A percentile compares a stretch with the other conserved stretches of the same genome.
Evolutionary conservation across 129 eudicot genomes (phyloP).

Genomic region (Tagetes erecta): DNA sequence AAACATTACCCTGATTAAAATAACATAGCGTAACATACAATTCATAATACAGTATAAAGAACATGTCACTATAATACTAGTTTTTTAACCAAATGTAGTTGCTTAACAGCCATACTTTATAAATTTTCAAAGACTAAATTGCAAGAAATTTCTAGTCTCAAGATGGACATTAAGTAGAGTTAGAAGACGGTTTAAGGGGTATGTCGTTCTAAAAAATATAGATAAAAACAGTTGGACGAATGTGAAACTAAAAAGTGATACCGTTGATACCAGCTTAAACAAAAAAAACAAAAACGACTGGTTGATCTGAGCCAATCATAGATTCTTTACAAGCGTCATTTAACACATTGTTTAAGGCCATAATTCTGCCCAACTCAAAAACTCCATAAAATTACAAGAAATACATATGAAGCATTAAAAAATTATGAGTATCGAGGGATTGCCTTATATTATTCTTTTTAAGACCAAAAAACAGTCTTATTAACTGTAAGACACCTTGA

Average conservation of each 20-base stretch:
- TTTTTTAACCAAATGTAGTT: no score
- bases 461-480: conserved; percentile 34
- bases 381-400: conserved; percentile 37
- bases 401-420: conserved; percentile 36
- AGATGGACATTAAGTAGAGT: no score
- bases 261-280: background rate
- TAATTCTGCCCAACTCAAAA: conserved; percentile 23
- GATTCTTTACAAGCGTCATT: conserved; percentile 23
- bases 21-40: no score
- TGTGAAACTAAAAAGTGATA: background rate
- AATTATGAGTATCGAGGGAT: conserved; percentile 10
- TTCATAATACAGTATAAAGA: no score
- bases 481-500: conserved; percentile 38
- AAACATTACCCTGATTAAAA: background rate
- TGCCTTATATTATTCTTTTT: conserved; percentile 28
- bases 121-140: no score
- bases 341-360: conserved; percentile 21
- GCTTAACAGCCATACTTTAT: no score
- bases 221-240: no score
- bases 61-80: no score
- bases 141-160: no score
- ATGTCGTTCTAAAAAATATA: no score
- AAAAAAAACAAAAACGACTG: background rate
- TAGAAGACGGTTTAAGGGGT: no score
- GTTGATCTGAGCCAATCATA: background rate